Evolutionary conservation across 2,329 filamentous ascomycete genomes (phyloP).

Genomic region (Ascochyta koolunga): DNA sequence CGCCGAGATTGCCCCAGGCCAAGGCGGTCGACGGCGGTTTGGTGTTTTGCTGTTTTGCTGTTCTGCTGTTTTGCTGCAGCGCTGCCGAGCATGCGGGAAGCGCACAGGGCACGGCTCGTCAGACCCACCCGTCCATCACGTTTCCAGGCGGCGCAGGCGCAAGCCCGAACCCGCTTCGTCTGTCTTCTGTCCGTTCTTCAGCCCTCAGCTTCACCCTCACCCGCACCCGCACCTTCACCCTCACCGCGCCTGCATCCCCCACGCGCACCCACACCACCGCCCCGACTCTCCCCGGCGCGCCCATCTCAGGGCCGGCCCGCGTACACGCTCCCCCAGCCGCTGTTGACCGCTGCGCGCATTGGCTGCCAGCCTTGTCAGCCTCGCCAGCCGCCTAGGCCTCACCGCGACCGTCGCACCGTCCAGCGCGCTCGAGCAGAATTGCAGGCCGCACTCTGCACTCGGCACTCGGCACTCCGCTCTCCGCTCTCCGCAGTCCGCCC

Average conservation of each 20-base stretch:
- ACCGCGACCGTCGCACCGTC: slow-evolving; percentile 28
- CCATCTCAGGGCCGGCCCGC: slow-evolving; percentile 28
- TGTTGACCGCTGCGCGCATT: slow-evolving; percentile 13
- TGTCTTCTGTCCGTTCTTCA: slow-evolving; percentile 8
- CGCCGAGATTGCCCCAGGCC: not conserved
- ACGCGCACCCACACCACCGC: not conserved
- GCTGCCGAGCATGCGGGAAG: not conserved
- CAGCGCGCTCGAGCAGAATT: too few species aligned
- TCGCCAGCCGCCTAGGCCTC: slow-evolving; percentile 19
- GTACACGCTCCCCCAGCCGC: slow-evolving; percentile 7
- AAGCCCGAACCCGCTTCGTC: too few species aligned
- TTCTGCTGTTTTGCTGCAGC: too few species aligned
- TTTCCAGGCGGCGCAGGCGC: not conserved
- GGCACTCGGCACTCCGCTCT: too few species aligned
- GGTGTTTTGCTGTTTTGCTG: too few species aligned
- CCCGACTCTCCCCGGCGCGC: slow-evolving; percentile 12
- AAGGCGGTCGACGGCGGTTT: not conserved
- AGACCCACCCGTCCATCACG: not conserved
- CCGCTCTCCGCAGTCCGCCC: too few species aligned
- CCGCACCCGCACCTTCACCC: slow-evolving; percentile 1
- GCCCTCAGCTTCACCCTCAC: not conserved
- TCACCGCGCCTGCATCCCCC: not conserved
- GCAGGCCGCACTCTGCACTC: too few species aligned
- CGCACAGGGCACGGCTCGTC: not conserved
- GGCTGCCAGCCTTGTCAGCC: slow-evolving; percentile 18